These are phyloP conservation scores for Rhytidhysteron rufulum DNA, from an alignment of 2,329 filamentous ascomycete species.

Conservation along the genomic window DNA sequence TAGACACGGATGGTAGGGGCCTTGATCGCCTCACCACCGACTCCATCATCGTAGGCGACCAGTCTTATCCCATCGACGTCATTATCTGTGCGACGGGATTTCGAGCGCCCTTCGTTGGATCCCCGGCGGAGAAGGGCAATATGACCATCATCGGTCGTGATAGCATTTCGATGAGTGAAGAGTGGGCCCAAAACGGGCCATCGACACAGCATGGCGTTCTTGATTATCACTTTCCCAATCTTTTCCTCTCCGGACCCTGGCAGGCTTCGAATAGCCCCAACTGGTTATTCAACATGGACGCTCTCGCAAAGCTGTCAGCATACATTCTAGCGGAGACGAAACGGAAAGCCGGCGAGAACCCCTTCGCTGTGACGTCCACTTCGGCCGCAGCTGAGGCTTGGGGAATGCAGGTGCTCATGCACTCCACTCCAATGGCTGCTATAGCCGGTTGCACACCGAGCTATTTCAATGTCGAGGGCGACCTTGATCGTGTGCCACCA, in stretches of 20 bases:
- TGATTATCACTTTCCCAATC: slow-evolving; percentile 15
- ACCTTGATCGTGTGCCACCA: slow-evolving; percentile 11
- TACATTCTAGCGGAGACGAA: slow-evolving; percentile 12
- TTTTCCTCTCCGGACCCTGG: slow-evolving; percentile 16
- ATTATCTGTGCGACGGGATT: neutral
- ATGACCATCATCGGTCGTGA: neutral
- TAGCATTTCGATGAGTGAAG: neutral
- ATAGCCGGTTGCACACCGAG: slow-evolving; percentile 12
- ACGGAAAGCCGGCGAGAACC: slow-evolving; percentile 6
- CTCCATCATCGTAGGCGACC: neutral
- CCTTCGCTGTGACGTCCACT: slow-evolving; percentile 10
- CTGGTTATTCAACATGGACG: slow-evolving; percentile 11
- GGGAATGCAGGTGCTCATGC: slow-evolving; percentile 12
- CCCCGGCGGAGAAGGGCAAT: neutral
- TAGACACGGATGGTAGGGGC: slow-evolving; percentile 57
- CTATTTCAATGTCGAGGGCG: slow-evolving; percentile 7
- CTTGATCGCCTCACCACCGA: slow-evolving; percentile 33
- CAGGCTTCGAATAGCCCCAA: slow-evolving; percentile 12
- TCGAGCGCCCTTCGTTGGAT: neutral
- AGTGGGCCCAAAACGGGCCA: neutral
- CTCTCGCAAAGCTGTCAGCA: slow-evolving; percentile 12
- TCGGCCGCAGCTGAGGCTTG: slow-evolving; percentile 12
- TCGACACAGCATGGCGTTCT: slow-evolving; percentile 7
- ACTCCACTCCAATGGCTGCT: slow-evolving; percentile 11
- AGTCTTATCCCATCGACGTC: neutral